Evolutionary conservation across 352 stramenopile species (phyloP), one percentile per base, ranked within the genome.

Genomic region (Globisporangium nodosum): DNA sequence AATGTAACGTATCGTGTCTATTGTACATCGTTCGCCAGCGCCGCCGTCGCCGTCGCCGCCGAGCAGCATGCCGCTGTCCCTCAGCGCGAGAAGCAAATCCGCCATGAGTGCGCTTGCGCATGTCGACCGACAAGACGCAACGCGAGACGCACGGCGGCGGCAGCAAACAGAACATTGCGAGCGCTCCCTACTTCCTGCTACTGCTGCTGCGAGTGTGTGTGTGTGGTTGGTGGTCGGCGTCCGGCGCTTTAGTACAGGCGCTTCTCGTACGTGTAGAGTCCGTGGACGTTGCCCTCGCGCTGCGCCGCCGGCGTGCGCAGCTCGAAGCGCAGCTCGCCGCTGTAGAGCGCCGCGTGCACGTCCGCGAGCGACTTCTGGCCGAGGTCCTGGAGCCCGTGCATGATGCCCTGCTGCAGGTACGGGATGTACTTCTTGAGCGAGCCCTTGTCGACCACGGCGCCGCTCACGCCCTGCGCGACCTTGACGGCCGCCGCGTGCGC

Each of bases 391-490:
- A 99, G 83, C 37, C 97, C 97, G 79, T 99, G 97, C 75, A 95
- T 93, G 62, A 99, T 97, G 57, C 97, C 96, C 74, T 99, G 96
- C 58, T 97, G 86, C 63, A 99, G 78, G 80, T 99, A 99, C 49
- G 97, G 97, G 56, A 99, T 92, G 85, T 99, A 99, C 65, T 97
- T 91, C 70, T 94, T 92, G 31, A 99, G 76, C 57, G 96, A 99
- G 42, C 98, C 98, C 80, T 99, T 99, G 81, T 99, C 98, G 16
- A 99, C 95, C 40, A 99, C 98, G 27, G 96, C 87, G 43, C 98
- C 98, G 65, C 91, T 98, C 39, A 99, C 98, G 63, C 98, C 98
- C 79, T 99, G 98, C 1, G 97, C 98, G 12, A 99, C 97, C 82
- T 99, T 99, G 61, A 99, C 93, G 9, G 85, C 78, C 18, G 90